These are phyloP conservation scores for Podaxis sp. DNA, from an alignment of 768 basidiomycete genomes.

Conservation along the genomic window DNA sequence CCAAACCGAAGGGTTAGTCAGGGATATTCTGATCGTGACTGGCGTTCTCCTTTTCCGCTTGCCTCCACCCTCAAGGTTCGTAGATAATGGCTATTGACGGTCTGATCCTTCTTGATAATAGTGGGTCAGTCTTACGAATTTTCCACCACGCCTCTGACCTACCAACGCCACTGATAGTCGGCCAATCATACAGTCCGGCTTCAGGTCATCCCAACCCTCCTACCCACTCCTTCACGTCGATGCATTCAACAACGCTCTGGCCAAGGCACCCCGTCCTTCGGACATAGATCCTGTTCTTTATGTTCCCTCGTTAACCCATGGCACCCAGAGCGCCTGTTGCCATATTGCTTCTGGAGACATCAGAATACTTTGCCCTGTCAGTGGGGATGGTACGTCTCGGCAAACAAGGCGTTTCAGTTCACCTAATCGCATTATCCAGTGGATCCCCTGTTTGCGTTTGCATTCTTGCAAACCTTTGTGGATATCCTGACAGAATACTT, in stretches of 20 bases:
- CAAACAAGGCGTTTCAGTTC: neutral
- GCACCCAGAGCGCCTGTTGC: constrained; percentile 73
- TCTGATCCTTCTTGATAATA: constrained; percentile 72
- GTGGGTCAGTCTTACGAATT: constrained; percentile 50
- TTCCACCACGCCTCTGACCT: constrained; percentile 18
- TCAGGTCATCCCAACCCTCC: constrained; percentile 70
- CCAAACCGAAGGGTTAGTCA: neutral
- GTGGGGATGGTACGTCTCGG: constrained; percentile 72
- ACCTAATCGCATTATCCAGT: constrained; percentile 42
- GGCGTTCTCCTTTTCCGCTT: neutral
- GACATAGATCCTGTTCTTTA: constrained; percentile 77
- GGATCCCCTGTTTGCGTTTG: constrained; percentile 87
- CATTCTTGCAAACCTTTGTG: constrained; percentile 83
- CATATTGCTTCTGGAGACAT: constrained; percentile 78
- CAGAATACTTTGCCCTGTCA: constrained; percentile 76
- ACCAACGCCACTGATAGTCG: constrained; percentile 37
- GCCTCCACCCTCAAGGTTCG: neutral
- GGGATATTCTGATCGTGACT: neutral
- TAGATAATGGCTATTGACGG: constrained; percentile 75
- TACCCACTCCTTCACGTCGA: constrained; percentile 88
- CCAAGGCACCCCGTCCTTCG: constrained; percentile 48
- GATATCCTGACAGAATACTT: constrained; percentile 87
- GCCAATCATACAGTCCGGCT: constrained; percentile 89
- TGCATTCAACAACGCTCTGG: constrained; percentile 71
- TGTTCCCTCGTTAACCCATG: constrained; percentile 47